Conservation (phyloP, 2,329 filamentous ascomycete genomes). For the Pseudogymnoascus sp. region DNA sequence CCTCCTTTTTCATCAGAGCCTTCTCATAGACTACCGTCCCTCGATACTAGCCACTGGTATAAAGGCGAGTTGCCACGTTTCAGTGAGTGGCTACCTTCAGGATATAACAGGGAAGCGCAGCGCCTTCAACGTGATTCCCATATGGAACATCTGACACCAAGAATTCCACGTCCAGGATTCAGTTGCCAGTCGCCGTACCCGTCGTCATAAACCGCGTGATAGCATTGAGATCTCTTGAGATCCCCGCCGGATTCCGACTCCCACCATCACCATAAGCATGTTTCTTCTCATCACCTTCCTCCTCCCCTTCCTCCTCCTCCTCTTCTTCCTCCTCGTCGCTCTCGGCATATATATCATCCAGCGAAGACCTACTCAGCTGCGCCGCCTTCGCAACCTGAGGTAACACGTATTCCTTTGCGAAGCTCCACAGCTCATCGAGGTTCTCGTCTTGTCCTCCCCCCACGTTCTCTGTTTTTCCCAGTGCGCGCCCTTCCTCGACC, state of each 20-base stretch:
- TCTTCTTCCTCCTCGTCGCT: constrained; percentile 20
- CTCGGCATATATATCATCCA: constrained; percentile 27
- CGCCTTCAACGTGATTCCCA: background rate
- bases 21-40: background rate
- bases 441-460: constrained; percentile 29
- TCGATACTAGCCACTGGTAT: background rate
- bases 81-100: background rate
- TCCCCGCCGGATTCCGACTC: background rate
- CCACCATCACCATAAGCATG: constrained; percentile 29
- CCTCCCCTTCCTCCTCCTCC: constrained; percentile 18
- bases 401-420: constrained; percentile 33
- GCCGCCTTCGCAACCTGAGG: constrained; percentile 31
- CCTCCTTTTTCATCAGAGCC: background rate
- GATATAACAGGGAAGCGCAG: background rate
- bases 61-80: background rate
- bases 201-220: constrained; percentile 6
- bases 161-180: background rate
- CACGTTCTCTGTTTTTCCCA: constrained; percentile 28
- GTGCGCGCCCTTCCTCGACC: constrained; percentile 54
- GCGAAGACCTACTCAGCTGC: constrained; percentile 33
- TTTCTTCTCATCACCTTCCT: constrained; percentile 32
- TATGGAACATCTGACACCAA: background rate
- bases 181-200: background rate
- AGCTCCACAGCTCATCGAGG: constrained; percentile 50
- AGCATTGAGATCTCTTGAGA: background rate